These are phyloP conservation scores for Thamnidium elegans DNA, from an alignment of 192 early-diverging fungal species.

Conservation along the genomic window DNA sequence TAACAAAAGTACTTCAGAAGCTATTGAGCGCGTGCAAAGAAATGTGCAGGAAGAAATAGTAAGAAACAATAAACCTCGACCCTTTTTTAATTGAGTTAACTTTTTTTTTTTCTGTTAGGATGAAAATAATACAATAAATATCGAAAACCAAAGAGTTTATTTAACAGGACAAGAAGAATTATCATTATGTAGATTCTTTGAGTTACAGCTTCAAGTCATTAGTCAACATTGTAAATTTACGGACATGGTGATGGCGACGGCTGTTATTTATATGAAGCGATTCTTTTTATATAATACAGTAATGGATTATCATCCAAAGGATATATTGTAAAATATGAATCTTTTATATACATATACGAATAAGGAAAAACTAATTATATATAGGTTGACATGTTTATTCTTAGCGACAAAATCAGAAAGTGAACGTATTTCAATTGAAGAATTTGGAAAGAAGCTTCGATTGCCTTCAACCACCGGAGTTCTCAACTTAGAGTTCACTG, in stretches of 20 bases:
- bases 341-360: background rate
- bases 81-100: background rate
- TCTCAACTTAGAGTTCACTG: conserved; percentile 62
- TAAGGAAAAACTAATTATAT: background rate
- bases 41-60: conserved; percentile 57
- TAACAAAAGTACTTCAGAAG: conserved; percentile 50
- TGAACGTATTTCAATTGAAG: conserved; percentile 67
- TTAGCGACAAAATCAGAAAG: conserved; percentile 76
- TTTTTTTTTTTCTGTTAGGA: background rate
- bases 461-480: conserved; percentile 51
- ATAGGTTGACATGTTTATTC: conserved; percentile 68
- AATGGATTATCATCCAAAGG: conserved; percentile 80
- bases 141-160: conserved; percentile 34
- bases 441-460: conserved; percentile 55
- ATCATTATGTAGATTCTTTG: conserved; percentile 53
- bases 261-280: conserved; percentile 77
- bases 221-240: conserved; percentile 44
- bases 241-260: conserved; percentile 57
- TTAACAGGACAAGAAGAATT: conserved; percentile 52
- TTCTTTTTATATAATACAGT: conserved; percentile 78
- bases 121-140: background rate
- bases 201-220: conserved; percentile 45
- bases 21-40: conserved; percentile 53
- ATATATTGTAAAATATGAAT: conserved; percentile 52
- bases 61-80: background rate